Evolutionary conservation across 371 early-diverging fungal genomes (phyloP).

Genomic region (Mortierella sp.): DNA sequence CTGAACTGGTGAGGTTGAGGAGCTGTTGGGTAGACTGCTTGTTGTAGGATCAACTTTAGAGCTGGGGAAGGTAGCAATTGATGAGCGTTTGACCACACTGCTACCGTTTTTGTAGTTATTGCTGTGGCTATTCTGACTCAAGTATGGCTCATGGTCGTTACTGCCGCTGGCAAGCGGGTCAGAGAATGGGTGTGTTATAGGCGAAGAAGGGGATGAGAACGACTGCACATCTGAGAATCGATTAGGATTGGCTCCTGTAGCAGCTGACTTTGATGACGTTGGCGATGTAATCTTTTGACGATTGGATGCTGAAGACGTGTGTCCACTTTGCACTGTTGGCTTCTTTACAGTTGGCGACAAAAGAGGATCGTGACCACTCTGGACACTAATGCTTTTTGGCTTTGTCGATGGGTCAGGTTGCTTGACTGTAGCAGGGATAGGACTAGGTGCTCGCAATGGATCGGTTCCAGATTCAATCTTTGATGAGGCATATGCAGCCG

Average conservation of each 20-base stretch:
- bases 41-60: background rate
- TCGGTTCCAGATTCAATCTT: constrained; percentile 27
- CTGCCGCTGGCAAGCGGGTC: constrained; percentile 25
- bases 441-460: constrained; percentile 25
- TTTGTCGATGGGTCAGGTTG: constrained; percentile 6
- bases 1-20: constrained; percentile 14
- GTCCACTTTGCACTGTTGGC: background rate
- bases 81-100: constrained; percentile 9
- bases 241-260: constrained; percentile 1
- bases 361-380: constrained; percentile 9
- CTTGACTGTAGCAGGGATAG: background rate
- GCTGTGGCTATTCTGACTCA: background rate
- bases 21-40: constrained; percentile 14
- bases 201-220: constrained; percentile 31
- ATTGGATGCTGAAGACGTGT: constrained; percentile 4
- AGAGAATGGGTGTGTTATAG: constrained; percentile 21
- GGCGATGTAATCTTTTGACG: constrained; percentile 8
- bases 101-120: background rate
- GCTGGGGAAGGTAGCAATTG: constrained; percentile 12
- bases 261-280: background rate
- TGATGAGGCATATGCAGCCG: constrained; percentile 47
- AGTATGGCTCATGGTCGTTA: constrained; percentile 14
- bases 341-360: constrained; percentile 6
- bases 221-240: constrained; percentile 19
- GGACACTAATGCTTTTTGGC: constrained; percentile 3